Evolutionary conservation across 164 flowering plant species (phyloP).

Genomic region (Stephania cephalantha): DNA sequence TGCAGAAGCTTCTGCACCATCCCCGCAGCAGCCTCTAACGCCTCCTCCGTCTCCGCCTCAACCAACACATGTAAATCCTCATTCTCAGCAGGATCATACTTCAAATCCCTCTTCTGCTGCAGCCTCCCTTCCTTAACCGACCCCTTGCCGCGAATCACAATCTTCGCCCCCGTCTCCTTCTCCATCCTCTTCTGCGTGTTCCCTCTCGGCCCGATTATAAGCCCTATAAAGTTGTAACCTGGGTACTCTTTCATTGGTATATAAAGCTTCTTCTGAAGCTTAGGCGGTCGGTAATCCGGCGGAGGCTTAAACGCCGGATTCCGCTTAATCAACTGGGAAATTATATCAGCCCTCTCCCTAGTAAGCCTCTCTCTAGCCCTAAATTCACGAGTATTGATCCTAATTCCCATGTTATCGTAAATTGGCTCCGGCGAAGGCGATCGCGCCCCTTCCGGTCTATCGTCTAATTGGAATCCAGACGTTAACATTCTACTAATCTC

Average conservation of each 20-base stretch:
- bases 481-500: constrained; percentile 74
- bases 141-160: constrained; percentile 92
- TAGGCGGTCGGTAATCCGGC: constrained; percentile 86
- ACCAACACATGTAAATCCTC: constrained; percentile 97
- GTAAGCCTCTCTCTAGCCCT: constrained; percentile 78
- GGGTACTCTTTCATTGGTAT: constrained; percentile 98
- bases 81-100: constrained; percentile 74
- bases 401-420: constrained; percentile 86
- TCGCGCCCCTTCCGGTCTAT: constrained; percentile 82
- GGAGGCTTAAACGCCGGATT: constrained; percentile 95
- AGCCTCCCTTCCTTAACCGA: constrained; percentile 86
- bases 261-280: constrained; percentile 86
- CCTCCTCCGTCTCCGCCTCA: constrained; percentile 85
- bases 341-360: constrained; percentile 77
- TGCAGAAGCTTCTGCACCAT: constrained; percentile 96
- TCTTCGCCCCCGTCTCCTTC: constrained; percentile 89
- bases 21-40: constrained; percentile 88
- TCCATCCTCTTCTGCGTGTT: constrained; percentile 98
- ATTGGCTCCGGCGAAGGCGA: constrained; percentile 95
- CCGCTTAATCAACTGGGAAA: constrained; percentile 63
- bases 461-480: constrained; percentile 72
- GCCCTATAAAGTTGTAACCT: constrained; percentile 88
- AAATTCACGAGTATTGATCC: constrained; percentile 88
- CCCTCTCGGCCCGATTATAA: constrained; percentile 97
- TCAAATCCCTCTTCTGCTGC: constrained; percentile 80